phyloP scores from a whole-genome alignment of 768 basidiomycete species.

The Tricholoma sp. region DNA sequence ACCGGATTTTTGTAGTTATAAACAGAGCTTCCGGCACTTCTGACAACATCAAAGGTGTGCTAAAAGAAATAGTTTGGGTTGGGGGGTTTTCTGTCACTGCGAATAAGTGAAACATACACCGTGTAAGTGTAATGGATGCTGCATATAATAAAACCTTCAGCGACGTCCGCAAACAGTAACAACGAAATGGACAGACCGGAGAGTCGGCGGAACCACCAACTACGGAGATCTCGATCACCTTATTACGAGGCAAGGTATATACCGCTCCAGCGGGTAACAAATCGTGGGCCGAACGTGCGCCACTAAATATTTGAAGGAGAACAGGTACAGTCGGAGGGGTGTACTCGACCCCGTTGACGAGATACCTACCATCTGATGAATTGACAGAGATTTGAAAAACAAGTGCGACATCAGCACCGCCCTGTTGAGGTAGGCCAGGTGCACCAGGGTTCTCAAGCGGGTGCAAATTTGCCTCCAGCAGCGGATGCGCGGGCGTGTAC shows the following conservation, averaged over 20 bases:
- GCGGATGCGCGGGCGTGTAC: slow-evolving; percentile 13
- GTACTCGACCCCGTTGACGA: slow-evolving; percentile 27
- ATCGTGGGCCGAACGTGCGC: slow-evolving; percentile 38
- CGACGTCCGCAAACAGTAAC: slow-evolving; percentile 1
- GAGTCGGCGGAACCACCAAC: slow-evolving; percentile 28
- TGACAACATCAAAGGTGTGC: slow-evolving; percentile 35
- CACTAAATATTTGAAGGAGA: slow-evolving; percentile 50
- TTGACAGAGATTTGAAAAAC: slow-evolving; percentile 15
- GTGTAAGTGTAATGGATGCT: slow-evolving; percentile 25
- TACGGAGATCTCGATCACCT: slow-evolving; percentile 39
- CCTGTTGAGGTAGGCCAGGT: slow-evolving; percentile 8
- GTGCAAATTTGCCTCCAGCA: slow-evolving; percentile 23
- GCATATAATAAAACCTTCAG: background rate
- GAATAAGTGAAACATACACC: slow-evolving; percentile 12
- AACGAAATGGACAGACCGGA: slow-evolving; percentile 18
- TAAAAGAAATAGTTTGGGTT: slow-evolving; percentile 5
- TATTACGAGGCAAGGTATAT: slow-evolving; percentile 40
- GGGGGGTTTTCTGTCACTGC: background rate
- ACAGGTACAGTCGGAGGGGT: slow-evolving; percentile 42
- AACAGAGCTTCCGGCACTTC: slow-evolving; percentile 24
- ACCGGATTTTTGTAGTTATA: slow-evolving; percentile 45
- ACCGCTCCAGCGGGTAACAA: slow-evolving; percentile 44
- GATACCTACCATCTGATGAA: slow-evolving; percentile 11
- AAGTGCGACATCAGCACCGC: slow-evolving; percentile 22
- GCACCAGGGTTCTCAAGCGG: slow-evolving; percentile 8